Evolutionary conservation across 2,329 filamentous ascomycete species (phyloP), one percentile per base, ranked within the genome.

Genomic region (Trichoderma semiorbis): DNA sequence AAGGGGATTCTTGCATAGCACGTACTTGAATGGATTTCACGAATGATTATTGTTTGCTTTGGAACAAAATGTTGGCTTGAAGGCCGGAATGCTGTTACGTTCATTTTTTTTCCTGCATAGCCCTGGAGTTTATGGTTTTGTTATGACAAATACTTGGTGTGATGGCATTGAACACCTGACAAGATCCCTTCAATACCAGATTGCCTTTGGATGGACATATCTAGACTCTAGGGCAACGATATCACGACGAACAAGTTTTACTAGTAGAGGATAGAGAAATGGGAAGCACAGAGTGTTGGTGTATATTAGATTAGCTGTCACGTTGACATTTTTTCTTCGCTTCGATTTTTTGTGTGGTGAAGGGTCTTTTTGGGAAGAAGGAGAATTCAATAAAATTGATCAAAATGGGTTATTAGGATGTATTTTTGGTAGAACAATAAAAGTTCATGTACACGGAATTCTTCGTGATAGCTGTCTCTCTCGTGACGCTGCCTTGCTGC

Each of bases 21-120:
- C 58, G 58, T 36, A 63, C 55, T 65, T 60, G 71, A 32, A 72
- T 53, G 66, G 67, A 72, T 66, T 61, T 72, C 43, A 73, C 62
- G 71, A 69, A 67, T 74, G 73, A 68, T 74, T 74, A 65, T 73
- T 72, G 61, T 65, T 67, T 74, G 66, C 71, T 72, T 71, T 68
- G 72, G 71, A 65, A 58, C 66, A 61, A 62, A 60, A 60, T 61
- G 24, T 72, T 70, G 66, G 30, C 30, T 68, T 70, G 64, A 67
- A 67, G 30, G 10, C 24, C 43, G 30, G 34, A 63, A 67, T 57
- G 68, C 39, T 64, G 65, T 63, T 53, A 60, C 71, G 21, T 70
- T 71, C 66, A 39, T 70, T 69, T n/a, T 63, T 69, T 68, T 73
- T 57, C 55, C 47, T 63, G 75, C 75, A 76, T 76, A 76, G 74